Conservation (phyloP, 441 rosid species). For the Hura crepitans region DNA sequence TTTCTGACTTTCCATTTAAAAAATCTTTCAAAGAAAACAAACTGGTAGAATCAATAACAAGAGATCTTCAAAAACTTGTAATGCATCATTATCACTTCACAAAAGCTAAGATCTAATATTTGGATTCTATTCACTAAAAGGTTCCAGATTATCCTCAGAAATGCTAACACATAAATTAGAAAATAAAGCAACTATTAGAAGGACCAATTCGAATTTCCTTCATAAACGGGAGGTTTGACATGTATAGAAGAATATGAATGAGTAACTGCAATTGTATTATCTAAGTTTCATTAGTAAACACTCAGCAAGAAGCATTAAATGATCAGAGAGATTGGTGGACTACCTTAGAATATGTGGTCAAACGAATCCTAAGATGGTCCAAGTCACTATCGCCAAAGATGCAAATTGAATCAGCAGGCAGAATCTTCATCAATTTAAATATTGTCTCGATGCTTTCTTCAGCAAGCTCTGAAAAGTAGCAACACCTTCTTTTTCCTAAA, state of each 20-base stretch:
- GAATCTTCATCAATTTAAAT: constrained; percentile 36
- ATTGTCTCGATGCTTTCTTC: constrained; percentile 47
- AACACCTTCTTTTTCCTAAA: constrained; percentile 54
- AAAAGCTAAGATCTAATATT: not conserved
- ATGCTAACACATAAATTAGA: not conserved
- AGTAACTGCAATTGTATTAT: not conserved
- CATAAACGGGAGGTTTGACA: not conserved
- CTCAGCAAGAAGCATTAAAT: constrained; percentile 18
- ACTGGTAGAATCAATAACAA: not conserved
- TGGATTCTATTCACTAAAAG: not conserved
- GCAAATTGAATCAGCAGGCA: constrained; percentile 32
- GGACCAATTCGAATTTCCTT: not conserved
- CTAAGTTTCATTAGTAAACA: not conserved
- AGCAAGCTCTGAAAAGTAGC: constrained; percentile 47
- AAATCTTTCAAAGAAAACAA: not conserved
- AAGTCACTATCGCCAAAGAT: constrained; percentile 38
- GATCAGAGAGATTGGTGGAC: constrained; percentile 18
- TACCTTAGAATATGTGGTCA: constrained; percentile 65
- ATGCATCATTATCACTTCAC: not conserved
- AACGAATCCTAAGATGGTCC: constrained; percentile 45
- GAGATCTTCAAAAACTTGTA: not conserved
- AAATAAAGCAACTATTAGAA: not conserved
- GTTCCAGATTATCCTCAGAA: not conserved
- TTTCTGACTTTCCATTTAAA: not conserved
- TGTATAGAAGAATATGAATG: constrained; percentile 1